phyloP scores from a whole-genome alignment of 2,329 filamentous ascomycete species.

The Nemania abortiva region DNA sequence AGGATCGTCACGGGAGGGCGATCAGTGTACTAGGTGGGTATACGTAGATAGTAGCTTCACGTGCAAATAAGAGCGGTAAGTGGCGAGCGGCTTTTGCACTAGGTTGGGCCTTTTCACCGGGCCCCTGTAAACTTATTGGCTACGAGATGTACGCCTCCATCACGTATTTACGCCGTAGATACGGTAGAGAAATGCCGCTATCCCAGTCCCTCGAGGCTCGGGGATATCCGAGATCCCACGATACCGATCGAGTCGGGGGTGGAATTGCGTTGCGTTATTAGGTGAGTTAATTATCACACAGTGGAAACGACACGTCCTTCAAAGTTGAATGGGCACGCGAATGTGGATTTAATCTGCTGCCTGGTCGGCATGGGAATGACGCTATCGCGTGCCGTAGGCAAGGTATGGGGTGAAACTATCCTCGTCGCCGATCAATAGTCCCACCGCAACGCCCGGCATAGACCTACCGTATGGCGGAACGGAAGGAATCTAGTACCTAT shows the following conservation, averaged over 20 bases:
- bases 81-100: background rate
- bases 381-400: too few species aligned
- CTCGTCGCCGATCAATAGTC: background rate
- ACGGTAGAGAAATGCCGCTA: background rate
- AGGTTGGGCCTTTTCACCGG: background rate
- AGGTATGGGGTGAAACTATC: background rate
- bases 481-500: background rate
- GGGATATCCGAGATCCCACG: background rate
- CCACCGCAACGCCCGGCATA: background rate
- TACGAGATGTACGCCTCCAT: background rate
- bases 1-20: background rate
- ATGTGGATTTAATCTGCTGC: too few species aligned
- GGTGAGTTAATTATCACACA: background rate
- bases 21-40: too few species aligned
- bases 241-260: background rate
- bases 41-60: background rate
- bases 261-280: background rate
- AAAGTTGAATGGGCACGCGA: too few species aligned
- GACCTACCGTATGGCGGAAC: background rate
- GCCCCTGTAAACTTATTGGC: background rate
- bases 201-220: background rate
- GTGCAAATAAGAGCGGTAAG: conserved; percentile 25
- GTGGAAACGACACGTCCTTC: background rate
- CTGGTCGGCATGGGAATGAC: too few species aligned
- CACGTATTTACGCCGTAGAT: background rate